A percentile compares a stretch with the other conserved stretches of the same genome.
Conservation (phyloP, 352 stramenopile genomes). For the Phytophthora capsici region DNA sequence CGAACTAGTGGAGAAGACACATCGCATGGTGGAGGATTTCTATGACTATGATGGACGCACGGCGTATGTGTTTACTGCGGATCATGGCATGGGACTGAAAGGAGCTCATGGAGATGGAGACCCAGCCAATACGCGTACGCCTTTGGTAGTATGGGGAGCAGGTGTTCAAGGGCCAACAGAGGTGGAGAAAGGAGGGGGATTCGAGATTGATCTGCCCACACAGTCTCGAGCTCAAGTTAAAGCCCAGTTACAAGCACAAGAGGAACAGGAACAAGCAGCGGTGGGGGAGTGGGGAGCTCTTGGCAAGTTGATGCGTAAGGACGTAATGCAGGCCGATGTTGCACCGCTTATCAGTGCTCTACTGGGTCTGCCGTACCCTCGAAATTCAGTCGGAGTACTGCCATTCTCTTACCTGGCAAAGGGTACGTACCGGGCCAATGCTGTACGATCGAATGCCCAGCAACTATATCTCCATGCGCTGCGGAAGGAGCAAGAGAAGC, state of each 20-base stretch:
- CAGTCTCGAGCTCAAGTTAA: conserved; percentile 68
- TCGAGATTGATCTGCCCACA: conserved; percentile 71
- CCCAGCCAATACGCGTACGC: conserved; percentile 81
- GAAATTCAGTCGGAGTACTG: conserved; percentile 85
- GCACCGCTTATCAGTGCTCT: conserved; percentile 78
- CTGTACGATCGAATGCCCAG: conserved; percentile 75
- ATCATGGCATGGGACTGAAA: conserved; percentile 88
- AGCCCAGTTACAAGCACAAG: conserved; percentile 65
- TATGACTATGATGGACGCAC: conserved; percentile 72
- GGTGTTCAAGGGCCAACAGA: conserved; percentile 54
- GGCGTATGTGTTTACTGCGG: conserved; percentile 84
- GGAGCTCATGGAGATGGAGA: conserved; percentile 85
- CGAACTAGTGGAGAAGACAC: conserved; percentile 69
- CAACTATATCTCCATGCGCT: conserved; percentile 72
- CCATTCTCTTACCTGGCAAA: conserved; percentile 73
- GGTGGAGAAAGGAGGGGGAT: conserved; percentile 7
- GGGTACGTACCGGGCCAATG: conserved; percentile 66
- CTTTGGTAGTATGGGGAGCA: conserved; percentile 79
- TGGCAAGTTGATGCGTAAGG: conserved; percentile 54
- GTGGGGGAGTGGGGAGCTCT: conserved; percentile 55
- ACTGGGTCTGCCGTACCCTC: conserved; percentile 74
- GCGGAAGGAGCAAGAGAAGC: conserved; percentile 74
- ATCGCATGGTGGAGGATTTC: conserved; percentile 68
- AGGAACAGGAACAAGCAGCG: conserved; percentile 52
- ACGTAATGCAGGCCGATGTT: conserved; percentile 88